These are phyloP conservation scores for Dactylellina cionopaga DNA, from an alignment of 2,329 filamentous ascomycete species.

Conservation along the genomic window DNA sequence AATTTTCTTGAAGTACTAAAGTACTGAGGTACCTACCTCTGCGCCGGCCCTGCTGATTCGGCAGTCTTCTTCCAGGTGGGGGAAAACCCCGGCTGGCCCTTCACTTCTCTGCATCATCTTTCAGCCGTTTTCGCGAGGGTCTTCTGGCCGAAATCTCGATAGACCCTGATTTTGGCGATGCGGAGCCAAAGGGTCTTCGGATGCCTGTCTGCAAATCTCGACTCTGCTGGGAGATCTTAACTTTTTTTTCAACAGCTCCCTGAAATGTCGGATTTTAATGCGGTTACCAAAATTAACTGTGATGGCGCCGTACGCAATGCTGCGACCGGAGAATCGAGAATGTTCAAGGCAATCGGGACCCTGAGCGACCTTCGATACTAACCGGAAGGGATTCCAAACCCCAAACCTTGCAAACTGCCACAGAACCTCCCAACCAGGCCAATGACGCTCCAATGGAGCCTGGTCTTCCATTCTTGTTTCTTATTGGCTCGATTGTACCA, in stretches of 20 bases:
- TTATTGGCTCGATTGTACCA: conserved; percentile 44
- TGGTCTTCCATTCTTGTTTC: background rate
- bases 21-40: background rate
- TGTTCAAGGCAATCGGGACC: conserved; percentile 45
- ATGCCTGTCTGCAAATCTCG: conserved; percentile 24
- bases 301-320: conserved; percentile 26
- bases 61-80: background rate
- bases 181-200: background rate
- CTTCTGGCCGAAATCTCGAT: conserved; percentile 27
- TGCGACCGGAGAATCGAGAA: conserved; percentile 44
- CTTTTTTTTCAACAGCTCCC: conserved; percentile 1
- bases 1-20: too few relatives aligned
- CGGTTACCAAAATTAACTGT: background rate
- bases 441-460: conserved; percentile 26
- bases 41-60: conserved; percentile 6
- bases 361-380: conserved; percentile 4
- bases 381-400: background rate
- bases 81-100: conserved; percentile 12
- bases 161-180: conserved; percentile 42
- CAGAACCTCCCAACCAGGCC: conserved; percentile 26
- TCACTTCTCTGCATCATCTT: background rate
- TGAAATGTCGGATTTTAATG: conserved; percentile 7
- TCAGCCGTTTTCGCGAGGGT: conserved; percentile 23
- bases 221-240: conserved; percentile 22
- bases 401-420: conserved; percentile 12